Base-by-base conservation (phyloP, 1,284 basidiomycete species). In the Cutaneotrichosporon sp. region DNA sequence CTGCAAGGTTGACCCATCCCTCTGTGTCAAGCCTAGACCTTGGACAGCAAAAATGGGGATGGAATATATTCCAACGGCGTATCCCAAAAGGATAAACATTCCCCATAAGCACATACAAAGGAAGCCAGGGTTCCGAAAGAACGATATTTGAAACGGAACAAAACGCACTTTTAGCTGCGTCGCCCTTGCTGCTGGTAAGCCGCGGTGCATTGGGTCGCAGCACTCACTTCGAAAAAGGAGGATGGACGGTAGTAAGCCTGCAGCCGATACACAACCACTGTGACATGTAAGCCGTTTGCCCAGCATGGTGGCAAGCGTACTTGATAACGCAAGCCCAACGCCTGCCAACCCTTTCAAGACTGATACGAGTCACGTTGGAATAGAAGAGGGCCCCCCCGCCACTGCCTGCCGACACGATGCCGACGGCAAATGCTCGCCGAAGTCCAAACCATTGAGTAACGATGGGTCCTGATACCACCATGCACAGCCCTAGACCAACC, bases 51-150 rank as follows among this genome's bases (percentile, higher is more conserved):
- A 77, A 4, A 75, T 72, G 0, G 77, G 72, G 38, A 77, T 61
- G 10, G 76, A 72, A 56, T 74, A 77, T 43, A 78, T 64, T 18
- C 72, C 65, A 20, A 77, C 70, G 41, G 75, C 73, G 65, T 76
- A 77, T 15, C 72, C 72, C 43, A 77, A 67, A 56, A 65, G 62
- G 63, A 56, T 40, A 37, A 44, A 52, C 8, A 54, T 52, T 12
- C 62, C 68, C 67, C 66, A 72, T 5, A 63, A 44, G 36, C 60
- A 61, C 33, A 72, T 63, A 66, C 69, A 67, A 8, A 66, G 12
- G 47, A 67, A 70, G 4, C 69, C 69, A 0, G 57, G 59, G 48
- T 72, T 68, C 18, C 40, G 38, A 33, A 68, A 56, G 56, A 62
- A 72, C 13, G 58, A 57, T 7, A 62, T n/a, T 47, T 72, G 59